These are phyloP conservation scores for Lodderomyces jiufengensis DNA, from an alignment of 1,139 yeast genomes.

Conservation along the genomic window DNA sequence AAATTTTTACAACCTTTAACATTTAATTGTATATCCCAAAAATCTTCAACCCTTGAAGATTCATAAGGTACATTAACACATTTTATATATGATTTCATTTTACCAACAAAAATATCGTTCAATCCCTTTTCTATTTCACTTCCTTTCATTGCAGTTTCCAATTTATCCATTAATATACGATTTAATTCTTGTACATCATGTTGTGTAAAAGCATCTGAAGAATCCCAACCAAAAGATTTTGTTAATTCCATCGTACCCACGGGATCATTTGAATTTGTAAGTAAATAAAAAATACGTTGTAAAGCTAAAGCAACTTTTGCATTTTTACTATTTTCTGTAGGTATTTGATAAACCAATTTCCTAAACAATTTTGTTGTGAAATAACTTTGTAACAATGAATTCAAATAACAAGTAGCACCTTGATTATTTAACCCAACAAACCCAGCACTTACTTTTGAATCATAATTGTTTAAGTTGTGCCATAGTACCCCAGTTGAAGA, in stretches of 20 bases:
- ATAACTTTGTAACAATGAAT: conserved; percentile 86
- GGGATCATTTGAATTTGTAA: conserved; percentile 69
- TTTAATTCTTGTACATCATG: conserved; percentile 97
- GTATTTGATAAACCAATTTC: conserved; percentile 82
- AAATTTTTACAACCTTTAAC: conserved; percentile 79
- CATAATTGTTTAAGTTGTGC: conserved; percentile 83
- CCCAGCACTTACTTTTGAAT: conserved; percentile 84
- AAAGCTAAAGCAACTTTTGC: conserved; percentile 70
- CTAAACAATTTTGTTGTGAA: conserved; percentile 82
- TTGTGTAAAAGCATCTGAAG: conserved; percentile 92
- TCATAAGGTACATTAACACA: conserved; percentile 96
- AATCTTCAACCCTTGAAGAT: conserved; percentile 87
- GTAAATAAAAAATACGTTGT: conserved; percentile 79
- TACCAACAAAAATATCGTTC: conserved; percentile 87
- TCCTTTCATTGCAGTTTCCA: conserved; percentile 90
- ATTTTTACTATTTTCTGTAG: conserved; percentile 50
- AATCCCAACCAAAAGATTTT: conserved; percentile 95
- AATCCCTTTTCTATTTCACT: conserved; percentile 77
- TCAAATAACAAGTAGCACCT: conserved; percentile 96
- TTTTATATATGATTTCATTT: conserved; percentile 91
- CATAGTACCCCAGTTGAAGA: conserved; percentile 88
- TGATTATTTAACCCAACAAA: conserved; percentile 92
- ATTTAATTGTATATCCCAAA: conserved; percentile 96
- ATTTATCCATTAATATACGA: conserved; percentile 90
- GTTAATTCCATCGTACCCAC: conserved; percentile 86